A percentile compares a stretch with the other conserved stretches of the same genome.
phyloP scores from a whole-genome alignment of 352 stramenopile genomes.

The Pythium sukuiense region DNA sequence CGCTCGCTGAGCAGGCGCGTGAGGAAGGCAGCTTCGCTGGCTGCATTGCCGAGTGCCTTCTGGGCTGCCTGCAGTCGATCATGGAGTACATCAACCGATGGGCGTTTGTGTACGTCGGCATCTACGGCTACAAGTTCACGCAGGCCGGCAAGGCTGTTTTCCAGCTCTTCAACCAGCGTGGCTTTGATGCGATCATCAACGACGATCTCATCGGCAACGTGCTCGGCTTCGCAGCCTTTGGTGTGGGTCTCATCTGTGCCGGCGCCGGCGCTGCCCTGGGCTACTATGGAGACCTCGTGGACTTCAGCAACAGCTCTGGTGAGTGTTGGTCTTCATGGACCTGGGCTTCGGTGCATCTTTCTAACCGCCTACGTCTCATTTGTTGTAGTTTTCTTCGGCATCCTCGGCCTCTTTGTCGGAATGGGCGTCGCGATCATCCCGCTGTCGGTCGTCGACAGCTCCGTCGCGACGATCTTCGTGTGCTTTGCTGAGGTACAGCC shows the following conservation, averaged over 20 bases:
- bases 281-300: conserved; percentile 48
- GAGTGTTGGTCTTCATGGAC: conserved; percentile 4
- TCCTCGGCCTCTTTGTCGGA: conserved; percentile 90
- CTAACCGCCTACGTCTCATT: conserved; percentile 9
- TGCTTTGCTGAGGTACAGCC: conserved; percentile 92
- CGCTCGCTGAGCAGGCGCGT: conserved; percentile 70
- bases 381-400: conserved; percentile 53
- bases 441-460: conserved; percentile 92
- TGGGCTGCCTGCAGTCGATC: conserved; percentile 80
- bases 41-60: conserved; percentile 84
- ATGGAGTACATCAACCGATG: conserved; percentile 94
- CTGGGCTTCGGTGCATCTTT: background rate
- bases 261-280: conserved; percentile 52
- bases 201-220: conserved; percentile 94
- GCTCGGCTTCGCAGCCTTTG: conserved; percentile 88
- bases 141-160: conserved; percentile 92
- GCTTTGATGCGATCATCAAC: conserved; percentile 96
- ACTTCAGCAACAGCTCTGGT: conserved; percentile 72
- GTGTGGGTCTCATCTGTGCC: conserved; percentile 83
- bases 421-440: conserved; percentile 88
- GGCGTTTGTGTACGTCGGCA: conserved; percentile 94
- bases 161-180: conserved; percentile 90
- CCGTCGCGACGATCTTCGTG: conserved; percentile 95
- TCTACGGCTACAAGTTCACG: conserved; percentile 93
- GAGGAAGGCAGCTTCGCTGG: conserved; percentile 68